Evolutionary conservation across 1,139 yeast genomes (phyloP).

Genomic region (Taiozyma sp.): DNA sequence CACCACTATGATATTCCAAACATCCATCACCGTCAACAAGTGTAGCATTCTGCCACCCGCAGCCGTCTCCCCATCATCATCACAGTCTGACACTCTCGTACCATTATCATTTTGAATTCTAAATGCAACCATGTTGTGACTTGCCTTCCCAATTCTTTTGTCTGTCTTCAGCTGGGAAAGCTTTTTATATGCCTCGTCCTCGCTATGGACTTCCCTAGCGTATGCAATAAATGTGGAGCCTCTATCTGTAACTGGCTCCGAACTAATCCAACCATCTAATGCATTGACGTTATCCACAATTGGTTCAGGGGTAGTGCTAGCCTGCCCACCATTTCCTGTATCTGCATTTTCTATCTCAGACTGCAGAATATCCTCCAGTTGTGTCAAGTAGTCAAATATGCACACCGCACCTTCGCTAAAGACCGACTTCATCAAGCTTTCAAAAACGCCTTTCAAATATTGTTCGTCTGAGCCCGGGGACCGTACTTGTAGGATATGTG

Average conservation of each 20-base stretch:
- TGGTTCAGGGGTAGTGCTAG: background rate
- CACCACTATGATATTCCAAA: conserved; percentile 75
- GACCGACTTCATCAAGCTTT: conserved; percentile 44
- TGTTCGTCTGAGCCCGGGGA: conserved; percentile 33
- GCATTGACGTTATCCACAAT: conserved; percentile 33
- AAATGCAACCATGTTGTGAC: conserved; percentile 87
- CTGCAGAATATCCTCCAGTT: conserved; percentile 48
- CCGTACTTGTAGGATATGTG: conserved; percentile 51
- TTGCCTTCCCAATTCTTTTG: conserved; percentile 59
- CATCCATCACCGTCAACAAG: conserved; percentile 69
- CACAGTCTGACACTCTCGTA: conserved; percentile 73
- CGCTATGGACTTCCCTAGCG: conserved; percentile 55
- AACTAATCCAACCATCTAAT: conserved; percentile 65
- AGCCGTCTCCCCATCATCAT: conserved; percentile 97
- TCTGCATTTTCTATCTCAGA: conserved; percentile 14
- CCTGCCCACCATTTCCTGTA: background rate
- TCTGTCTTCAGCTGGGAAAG: conserved; percentile 56
- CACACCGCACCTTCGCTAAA: conserved; percentile 65
- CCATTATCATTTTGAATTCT: conserved; percentile 56
- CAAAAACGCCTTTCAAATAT: conserved; percentile 40
- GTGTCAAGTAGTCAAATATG: conserved; percentile 72
- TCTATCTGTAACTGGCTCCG: conserved; percentile 77
- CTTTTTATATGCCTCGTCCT: conserved; percentile 56
- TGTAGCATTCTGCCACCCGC: conserved; percentile 90
- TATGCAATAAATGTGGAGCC: conserved; percentile 84